phyloP scores from a whole-genome alignment of 73 alveolate genomes.

The Paramecium pentaurelia region DNA sequence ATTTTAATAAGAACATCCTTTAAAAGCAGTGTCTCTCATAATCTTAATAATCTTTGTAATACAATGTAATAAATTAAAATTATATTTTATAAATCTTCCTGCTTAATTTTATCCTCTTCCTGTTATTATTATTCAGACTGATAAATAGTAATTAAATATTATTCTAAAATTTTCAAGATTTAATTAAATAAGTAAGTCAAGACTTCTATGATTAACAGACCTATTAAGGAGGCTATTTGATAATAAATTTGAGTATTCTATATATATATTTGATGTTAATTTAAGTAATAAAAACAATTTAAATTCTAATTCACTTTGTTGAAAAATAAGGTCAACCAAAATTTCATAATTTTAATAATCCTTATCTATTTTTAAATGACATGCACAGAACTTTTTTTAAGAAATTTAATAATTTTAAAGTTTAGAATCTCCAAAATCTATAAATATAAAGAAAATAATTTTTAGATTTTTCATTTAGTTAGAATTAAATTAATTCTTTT shows the following conservation, averaged over 20 bases:
- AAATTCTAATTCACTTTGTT: slow-evolving; percentile 74
- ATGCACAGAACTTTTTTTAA: too few species aligned
- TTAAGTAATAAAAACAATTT: slow-evolving; percentile 74
- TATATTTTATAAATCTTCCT: background rate
- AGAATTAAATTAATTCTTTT: too few species aligned
- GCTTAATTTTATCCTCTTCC: background rate
- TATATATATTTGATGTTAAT: slow-evolving; percentile 62
- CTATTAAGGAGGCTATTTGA: background rate
- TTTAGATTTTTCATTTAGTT: background rate
- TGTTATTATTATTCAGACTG: background rate
- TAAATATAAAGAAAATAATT: too few species aligned
- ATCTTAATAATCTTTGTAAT: slow-evolving; percentile 8
- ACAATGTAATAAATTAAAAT: background rate
- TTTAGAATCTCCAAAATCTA: too few species aligned
- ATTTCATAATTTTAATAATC: too few species aligned
- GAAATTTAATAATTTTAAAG: too few species aligned
- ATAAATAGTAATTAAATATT: slow-evolving; percentile 63
- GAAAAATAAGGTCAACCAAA: slow-evolving; percentile 68
- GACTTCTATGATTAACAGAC: slow-evolving; percentile 67
- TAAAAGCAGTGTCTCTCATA: slow-evolving; percentile 56
- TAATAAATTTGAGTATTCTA: background rate
- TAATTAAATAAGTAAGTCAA: slow-evolving; percentile 65
- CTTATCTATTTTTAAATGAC: too few species aligned
- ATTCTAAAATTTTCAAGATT: slow-evolving; percentile 59
- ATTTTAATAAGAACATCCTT: slow-evolving; percentile 70